phyloP scores from a whole-genome alignment of 2,329 filamentous ascomycete species.

The Fusarium sp. region DNA sequence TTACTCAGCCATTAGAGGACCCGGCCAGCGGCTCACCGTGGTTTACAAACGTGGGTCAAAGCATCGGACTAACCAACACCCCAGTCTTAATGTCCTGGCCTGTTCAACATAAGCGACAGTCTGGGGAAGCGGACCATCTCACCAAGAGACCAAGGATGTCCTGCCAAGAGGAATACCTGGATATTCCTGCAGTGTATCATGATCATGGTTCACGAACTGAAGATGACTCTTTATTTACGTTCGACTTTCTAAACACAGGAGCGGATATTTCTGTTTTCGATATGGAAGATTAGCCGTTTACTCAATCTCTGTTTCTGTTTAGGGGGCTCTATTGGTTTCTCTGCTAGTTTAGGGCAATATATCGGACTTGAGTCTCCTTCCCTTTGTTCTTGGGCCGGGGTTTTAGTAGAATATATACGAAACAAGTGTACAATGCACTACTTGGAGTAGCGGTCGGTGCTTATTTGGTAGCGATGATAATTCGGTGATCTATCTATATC shows the following conservation, averaged over 20 bases:
- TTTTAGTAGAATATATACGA: neutral
- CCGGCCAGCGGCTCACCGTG: conserved; percentile 23
- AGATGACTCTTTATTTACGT: conserved; percentile 37
- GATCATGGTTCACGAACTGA: conserved; percentile 29
- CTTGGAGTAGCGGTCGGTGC: neutral
- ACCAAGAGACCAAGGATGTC: conserved; percentile 33
- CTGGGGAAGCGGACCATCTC: conserved; percentile 13
- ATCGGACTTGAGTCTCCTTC: neutral
- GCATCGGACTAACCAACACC: neutral
- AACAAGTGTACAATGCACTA: neutral
- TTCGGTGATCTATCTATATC: neutral
- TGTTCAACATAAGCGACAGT: conserved; percentile 34
- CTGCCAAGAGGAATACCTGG: conserved; percentile 34
- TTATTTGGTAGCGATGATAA: neutral
- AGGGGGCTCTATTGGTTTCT: neutral
- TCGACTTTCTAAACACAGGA: conserved; percentile 34
- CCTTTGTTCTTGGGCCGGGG: neutral
- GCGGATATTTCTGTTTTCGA: conserved; percentile 38
- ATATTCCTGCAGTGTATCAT: conserved; percentile 31
- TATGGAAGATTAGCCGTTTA: conserved; percentile 26
- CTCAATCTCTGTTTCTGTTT: neutral
- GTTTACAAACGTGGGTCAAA: conserved; percentile 1
- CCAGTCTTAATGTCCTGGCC: conserved; percentile 26
- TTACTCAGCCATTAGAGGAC: conserved; percentile 30
- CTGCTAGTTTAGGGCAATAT: neutral